Conservation (phyloP, 78 protist species). For the Dictyostelium citrinum region DNA sequence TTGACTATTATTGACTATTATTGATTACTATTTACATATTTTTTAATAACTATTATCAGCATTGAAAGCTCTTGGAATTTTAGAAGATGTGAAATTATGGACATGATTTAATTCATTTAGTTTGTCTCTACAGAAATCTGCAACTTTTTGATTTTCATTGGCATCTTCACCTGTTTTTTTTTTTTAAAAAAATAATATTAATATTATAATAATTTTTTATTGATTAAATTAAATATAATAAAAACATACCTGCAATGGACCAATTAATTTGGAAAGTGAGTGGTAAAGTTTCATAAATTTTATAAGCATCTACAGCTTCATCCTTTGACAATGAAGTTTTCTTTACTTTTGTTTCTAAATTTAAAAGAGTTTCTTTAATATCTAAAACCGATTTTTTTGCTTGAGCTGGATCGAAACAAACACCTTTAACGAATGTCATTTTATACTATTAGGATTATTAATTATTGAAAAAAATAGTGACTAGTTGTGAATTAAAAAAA, state of each 20-base stretch:
- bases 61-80: slow-evolving; percentile 77
- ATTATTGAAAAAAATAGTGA: neutral
- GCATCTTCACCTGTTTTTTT: slow-evolving; percentile 61
- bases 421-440: slow-evolving; percentile 62
- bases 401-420: slow-evolving; percentile 24
- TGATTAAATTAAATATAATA: too few relatives aligned
- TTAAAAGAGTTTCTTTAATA: neutral
- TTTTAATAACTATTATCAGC: slow-evolving; percentile 61
- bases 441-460: neutral
- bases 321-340: neutral
- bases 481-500: neutral
- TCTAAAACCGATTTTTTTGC: slow-evolving; percentile 25
- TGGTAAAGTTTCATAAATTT: slow-evolving; percentile 49
- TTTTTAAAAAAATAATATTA: too few relatives aligned
- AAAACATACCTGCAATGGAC: slow-evolving; percentile 53
- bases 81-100: slow-evolving; percentile 4
- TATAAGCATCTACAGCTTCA: slow-evolving; percentile 2
- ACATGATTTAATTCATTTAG: slow-evolving; percentile 57
- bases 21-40: neutral
- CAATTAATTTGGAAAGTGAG: slow-evolving; percentile 63
- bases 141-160: slow-evolving; percentile 47
- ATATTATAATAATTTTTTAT: too few relatives aligned
- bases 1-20: neutral
- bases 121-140: slow-evolving; percentile 77
- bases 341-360: neutral